These are phyloP conservation scores for Tricholoma sp. DNA, from an alignment of 768 basidiomycete species.

Conservation along the genomic window DNA sequence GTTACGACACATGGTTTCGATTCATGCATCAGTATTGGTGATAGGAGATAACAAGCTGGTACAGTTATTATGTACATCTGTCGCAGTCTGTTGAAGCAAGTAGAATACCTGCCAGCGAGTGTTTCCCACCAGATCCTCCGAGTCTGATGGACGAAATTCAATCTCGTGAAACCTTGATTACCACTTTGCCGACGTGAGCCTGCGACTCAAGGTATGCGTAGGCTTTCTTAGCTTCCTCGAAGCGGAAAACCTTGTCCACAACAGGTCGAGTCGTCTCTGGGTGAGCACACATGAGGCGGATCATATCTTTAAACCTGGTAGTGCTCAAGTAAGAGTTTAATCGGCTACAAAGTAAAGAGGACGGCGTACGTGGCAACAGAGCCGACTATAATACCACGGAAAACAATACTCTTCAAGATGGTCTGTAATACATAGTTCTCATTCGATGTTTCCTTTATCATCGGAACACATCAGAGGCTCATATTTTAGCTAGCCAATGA, in stretches of 20 bases:
- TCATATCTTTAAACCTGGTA: constrained; percentile 49
- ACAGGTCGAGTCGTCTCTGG: constrained; percentile 41
- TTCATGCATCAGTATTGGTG: too few relatives aligned
- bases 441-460: not conserved
- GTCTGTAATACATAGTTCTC: too few relatives aligned
- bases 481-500: not conserved
- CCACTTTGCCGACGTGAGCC: constrained; percentile 58
- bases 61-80: too few relatives aligned
- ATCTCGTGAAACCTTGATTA: constrained; percentile 37
- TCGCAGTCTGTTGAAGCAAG: too few relatives aligned
- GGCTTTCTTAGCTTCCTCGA: constrained; percentile 47
- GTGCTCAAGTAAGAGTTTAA: not conserved
- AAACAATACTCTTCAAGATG: constrained; percentile 18
- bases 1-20: too few relatives aligned
- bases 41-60: too few relatives aligned
- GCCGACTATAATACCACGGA: constrained; percentile 53
- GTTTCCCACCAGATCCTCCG: too few relatives aligned
- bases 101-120: too few relatives aligned
- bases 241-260: constrained; percentile 54
- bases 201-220: constrained; percentile 50
- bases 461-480: not conserved
- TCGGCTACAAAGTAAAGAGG: not conserved
- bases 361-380: constrained; percentile 49
- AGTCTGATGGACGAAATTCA: not conserved
- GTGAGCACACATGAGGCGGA: constrained; percentile 38